These are phyloP conservation scores for Murraya paniculata DNA, from an alignment of 345 rosid genomes.

Conservation along the genomic window DNA sequence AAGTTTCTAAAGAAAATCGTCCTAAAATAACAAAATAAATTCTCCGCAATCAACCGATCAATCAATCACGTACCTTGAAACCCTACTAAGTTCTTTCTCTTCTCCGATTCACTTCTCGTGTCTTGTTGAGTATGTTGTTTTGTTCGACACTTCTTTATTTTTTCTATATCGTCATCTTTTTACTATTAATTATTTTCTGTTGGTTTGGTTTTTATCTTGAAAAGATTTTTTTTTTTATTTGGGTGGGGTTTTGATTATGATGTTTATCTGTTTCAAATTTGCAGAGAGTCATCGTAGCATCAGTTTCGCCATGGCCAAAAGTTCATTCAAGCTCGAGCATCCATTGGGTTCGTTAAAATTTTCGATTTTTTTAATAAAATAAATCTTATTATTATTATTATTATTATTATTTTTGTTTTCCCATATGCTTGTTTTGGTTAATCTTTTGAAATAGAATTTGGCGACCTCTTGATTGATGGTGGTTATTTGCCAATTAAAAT, in stretches of 20 bases:
- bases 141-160: background rate
- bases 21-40: background rate
- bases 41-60: conserved; percentile 12
- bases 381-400: background rate
- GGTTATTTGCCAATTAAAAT: background rate
- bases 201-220: background rate
- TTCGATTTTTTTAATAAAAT: background rate
- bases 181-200: background rate
- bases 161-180: background rate
- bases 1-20: conserved; percentile 3
- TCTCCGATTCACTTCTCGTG: background rate
- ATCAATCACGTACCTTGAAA: conserved; percentile 17
- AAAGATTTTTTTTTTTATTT: background rate
- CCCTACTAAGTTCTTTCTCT: conserved; percentile 4
- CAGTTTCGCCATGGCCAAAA: conserved; percentile 50
- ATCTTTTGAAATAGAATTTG: background rate
- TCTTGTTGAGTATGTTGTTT: conserved; percentile 38
- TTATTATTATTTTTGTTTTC: background rate
- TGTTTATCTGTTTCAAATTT: conserved; percentile 46
- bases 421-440: background rate
- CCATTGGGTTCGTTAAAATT: conserved; percentile 50
- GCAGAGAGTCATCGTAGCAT: conserved; percentile 35
- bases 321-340: conserved; percentile 64
- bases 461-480: background rate
- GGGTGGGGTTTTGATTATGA: conserved; percentile 16